A percentile compares a stretch with the other conserved stretches of the same genome.
Conservation (phyloP, 73 alveolate genomes). For the Paramecium sexaurelia region DNA sequence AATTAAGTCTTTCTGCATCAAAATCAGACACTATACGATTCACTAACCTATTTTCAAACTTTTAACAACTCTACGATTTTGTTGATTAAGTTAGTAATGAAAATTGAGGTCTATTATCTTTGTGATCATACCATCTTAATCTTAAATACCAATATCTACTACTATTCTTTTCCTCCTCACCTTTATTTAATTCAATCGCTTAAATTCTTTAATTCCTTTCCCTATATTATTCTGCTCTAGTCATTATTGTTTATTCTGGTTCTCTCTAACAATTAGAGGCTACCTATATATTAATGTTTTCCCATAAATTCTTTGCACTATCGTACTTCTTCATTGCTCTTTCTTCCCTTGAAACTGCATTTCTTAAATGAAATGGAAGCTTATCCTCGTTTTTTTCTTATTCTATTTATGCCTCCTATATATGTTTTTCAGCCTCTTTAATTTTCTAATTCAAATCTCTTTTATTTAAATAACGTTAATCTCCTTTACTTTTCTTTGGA, state of each 20-base stretch:
- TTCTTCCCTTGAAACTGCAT: conserved; percentile 29
- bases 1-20: not conserved
- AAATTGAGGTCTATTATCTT: conserved; percentile 16
- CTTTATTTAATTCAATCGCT: not conserved
- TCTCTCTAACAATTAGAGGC: conserved; percentile 19
- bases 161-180: conserved; percentile 24
- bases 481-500: conserved; percentile 42
- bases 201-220: not conserved
- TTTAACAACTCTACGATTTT: not conserved
- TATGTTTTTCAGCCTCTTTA: not conserved
- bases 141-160: conserved; percentile 48
- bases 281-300: not conserved
- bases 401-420: not conserved
- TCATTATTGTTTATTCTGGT: conserved; percentile 19
- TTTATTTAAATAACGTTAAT: not conserved
- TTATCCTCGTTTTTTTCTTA: not conserved
- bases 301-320: not conserved
- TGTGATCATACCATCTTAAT: conserved; percentile 57
- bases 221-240: conserved; percentile 34
- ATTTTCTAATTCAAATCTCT: not conserved
- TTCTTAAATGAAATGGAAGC: conserved; percentile 28
- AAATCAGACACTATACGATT: not conserved
- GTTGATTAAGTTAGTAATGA: not conserved
- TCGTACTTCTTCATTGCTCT: not conserved
- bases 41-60: not conserved